These are phyloP conservation scores for Bacidia rubella DNA, from an alignment of 495 filamentous ascomycete species.

Conservation along the genomic window DNA sequence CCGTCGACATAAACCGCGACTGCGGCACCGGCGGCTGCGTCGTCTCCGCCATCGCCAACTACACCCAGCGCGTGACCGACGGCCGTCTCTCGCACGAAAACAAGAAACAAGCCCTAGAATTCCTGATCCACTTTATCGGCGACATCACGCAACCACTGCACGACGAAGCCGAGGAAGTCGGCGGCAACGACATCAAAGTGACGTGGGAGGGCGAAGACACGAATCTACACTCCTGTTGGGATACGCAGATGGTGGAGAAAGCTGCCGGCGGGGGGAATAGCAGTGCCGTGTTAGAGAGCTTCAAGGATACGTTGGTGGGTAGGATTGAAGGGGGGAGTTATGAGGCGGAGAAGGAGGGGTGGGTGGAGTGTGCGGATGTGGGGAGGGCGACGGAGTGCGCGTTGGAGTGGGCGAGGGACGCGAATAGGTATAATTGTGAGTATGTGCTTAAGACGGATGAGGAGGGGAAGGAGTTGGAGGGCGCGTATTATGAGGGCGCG, in stretches of 20 bases:
- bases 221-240: constrained; percentile 53
- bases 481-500: constrained; percentile 48
- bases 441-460: constrained; percentile 36
- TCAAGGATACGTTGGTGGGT: constrained; percentile 23
- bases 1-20: constrained; percentile 42
- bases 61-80: constrained; percentile 27
- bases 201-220: constrained; percentile 36
- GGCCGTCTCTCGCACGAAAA: constrained; percentile 17
- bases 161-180: constrained; percentile 40
- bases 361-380: constrained; percentile 36
- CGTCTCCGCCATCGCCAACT: constrained; percentile 49
- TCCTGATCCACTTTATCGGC: constrained; percentile 48
- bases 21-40: constrained; percentile 45
- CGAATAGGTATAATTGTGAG: constrained; percentile 42
- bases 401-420: constrained; percentile 42
- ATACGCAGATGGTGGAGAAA: constrained; percentile 48
- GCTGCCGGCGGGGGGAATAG: constrained; percentile 32
- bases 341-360: constrained; percentile 28
- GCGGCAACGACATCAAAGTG: constrained; percentile 49
- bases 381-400: constrained; percentile 24
- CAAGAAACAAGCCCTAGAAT: constrained; percentile 29
- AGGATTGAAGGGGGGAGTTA: constrained; percentile 37
- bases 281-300: constrained; percentile 24
- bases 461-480: constrained; percentile 42
- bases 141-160: constrained; percentile 55